phyloP scores from a whole-genome alignment of 2,329 filamentous ascomycete species.

The Epichloe hybrida region DNA sequence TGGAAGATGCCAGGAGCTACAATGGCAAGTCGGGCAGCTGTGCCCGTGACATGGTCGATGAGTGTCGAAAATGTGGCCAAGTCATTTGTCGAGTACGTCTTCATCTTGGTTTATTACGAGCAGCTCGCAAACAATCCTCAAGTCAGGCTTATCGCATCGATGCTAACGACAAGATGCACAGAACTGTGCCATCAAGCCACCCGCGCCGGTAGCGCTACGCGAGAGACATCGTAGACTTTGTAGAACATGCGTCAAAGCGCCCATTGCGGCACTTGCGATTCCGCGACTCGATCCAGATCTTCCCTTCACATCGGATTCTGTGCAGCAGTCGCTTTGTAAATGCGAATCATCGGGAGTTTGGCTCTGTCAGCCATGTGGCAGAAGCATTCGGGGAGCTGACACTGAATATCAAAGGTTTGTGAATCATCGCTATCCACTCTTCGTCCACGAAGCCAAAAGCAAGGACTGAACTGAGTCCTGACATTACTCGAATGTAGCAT shows the following conservation, averaged over 20 bases:
- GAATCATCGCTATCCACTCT: background rate
- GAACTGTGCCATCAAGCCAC: constrained; percentile 85
- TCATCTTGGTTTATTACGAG: background rate
- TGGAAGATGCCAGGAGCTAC: constrained; percentile 39
- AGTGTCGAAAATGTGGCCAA: constrained; percentile 64
- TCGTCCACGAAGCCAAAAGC: background rate
- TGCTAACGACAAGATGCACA: constrained; percentile 22
- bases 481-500: constrained; percentile 31
- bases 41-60: constrained; percentile 74
- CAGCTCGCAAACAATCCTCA: background rate
- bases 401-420: constrained; percentile 44
- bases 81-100: constrained; percentile 67
- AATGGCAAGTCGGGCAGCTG: constrained; percentile 63
- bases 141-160: background rate
- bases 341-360: constrained; percentile 51
- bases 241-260: constrained; percentile 56
- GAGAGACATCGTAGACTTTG: constrained; percentile 75
- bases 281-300: constrained; percentile 30
- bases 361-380: constrained; percentile 76
- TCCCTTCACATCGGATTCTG: constrained; percentile 35
- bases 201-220: constrained; percentile 50
- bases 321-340: constrained; percentile 43
- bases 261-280: constrained; percentile 43
- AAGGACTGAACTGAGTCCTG: background rate
- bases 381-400: constrained; percentile 49